Conservation (phyloP, 1,139 yeast genomes). For the Geotrichum klebahnii region DNA sequence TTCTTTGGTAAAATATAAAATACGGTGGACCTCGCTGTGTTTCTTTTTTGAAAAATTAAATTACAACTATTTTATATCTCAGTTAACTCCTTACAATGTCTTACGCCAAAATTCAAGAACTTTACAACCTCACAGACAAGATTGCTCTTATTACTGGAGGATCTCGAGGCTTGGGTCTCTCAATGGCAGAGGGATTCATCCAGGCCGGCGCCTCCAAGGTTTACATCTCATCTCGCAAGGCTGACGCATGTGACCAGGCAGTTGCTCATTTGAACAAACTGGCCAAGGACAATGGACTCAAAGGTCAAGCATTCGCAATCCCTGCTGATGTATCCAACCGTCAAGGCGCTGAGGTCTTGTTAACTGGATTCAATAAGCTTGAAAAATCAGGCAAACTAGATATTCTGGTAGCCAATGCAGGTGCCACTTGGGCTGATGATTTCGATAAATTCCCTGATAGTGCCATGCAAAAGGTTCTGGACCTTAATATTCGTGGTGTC, state of each 20-base stretch:
- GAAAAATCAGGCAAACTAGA: constrained; percentile 48
- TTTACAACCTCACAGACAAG: constrained; percentile 52
- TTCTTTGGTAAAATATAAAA: background rate
- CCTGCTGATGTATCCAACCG: constrained; percentile 60
- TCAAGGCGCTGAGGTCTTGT: constrained; percentile 49
- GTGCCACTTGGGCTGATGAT: constrained; percentile 76
- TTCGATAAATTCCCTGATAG: constrained; percentile 57
- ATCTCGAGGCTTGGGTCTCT: constrained; percentile 67
- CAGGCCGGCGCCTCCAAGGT: constrained; percentile 61
- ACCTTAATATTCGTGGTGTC: constrained; percentile 67
- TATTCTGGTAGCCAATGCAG: constrained; percentile 72
- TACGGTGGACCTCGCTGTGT: background rate
- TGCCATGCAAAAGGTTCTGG: constrained; percentile 62
- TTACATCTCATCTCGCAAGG: constrained; percentile 64
- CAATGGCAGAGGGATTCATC: constrained; percentile 64
- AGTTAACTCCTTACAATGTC: constrained; percentile 5
- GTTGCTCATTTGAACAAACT: constrained; percentile 49
- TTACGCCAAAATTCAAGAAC: constrained; percentile 21
- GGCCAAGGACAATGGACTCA: constrained; percentile 43
- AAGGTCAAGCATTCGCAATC: constrained; percentile 49
- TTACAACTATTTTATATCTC: background rate
- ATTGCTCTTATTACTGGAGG: constrained; percentile 77
- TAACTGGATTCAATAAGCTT: constrained; percentile 43
- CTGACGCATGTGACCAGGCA: constrained; percentile 59
- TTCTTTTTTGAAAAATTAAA: background rate